Evolutionary conservation across 2,329 filamentous ascomycete genomes (phyloP), one percentile per base, ranked within the genome.

Genomic region (Paraphoma chrysanthemicola): DNA sequence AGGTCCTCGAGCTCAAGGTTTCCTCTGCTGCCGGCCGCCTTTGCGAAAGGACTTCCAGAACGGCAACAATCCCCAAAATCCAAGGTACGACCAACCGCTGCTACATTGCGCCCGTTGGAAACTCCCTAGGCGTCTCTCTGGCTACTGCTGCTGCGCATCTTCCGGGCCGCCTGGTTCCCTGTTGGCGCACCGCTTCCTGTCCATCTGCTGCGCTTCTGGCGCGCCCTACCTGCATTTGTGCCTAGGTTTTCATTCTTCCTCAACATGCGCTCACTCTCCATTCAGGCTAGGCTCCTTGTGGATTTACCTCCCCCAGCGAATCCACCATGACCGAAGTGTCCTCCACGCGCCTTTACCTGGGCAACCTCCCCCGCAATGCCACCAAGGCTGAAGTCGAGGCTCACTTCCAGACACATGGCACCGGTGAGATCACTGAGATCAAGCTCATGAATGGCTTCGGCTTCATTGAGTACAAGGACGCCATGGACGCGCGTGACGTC

Each of bases 391-490:
- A 99, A 78, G 90, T 99, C 78, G 93, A 98, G 82, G 88, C 89
- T 72, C 94, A 98, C 80, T 99, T 99, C 82, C 90, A 90, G 78
- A 92, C 89, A 74, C 93, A 97, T 88, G 95, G 94, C 77, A 94
- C 93, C 70, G 95, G 95, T 79, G 93, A 97, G 79, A 98, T 99
- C 77, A 95, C 91, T 68, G 95, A 99, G 83, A 94, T 99, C 83
- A 99, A 99, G 85, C 88, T 99, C 64, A 99, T 99, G 95, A 98
- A 97, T 78, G 95, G 95, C 74, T 99, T 99, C 77, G 95, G 95
- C 78, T 99, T 99, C 84, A 97, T 99, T 77, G 95, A 99, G 80
- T 99, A 98, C 81, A 96, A 97, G 80, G 95, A 98, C 82, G 88
- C 93, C 56, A 92, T 97, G 90, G 95, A 99, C 82, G 95, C 95